Base-by-base conservation (phyloP, 305 asterid species). In the Fraxinus sp. region DNA sequence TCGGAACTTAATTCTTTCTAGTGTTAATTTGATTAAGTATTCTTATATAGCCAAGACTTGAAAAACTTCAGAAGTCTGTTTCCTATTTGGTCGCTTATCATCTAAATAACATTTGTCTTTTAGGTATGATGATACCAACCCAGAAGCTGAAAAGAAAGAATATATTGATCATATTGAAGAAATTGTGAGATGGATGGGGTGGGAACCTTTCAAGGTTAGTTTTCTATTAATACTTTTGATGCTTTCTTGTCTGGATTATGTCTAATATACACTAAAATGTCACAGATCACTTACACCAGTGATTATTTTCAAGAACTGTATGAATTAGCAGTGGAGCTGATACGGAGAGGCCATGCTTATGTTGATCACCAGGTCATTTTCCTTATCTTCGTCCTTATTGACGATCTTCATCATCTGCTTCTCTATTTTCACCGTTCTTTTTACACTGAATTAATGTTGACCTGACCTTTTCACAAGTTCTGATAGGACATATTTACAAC, bases 121-220 rank as follows among this genome's bases (percentile, higher is more conserved):
- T 83, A 96, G 98, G 87, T 96, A 81, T 81, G 98, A 96, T 87
- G 98, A 94, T 84, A 94, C 98, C 80, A 94, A 93, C 83, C 98
- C 98, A n/a, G 98, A 96, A 90, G 98, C 99, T 85, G 98, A 96
- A 83, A 96, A 94, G 87, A 90, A 89, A 83, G 98, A 94, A 86
- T 96, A 94, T 77, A 94, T 94, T 10, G 93, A 96, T 87, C 98
- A 94, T 81, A 95, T 94, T 78, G 87, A 90, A 89, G 98, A 95
- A 88, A 94, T 95, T 85, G 99, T 93, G 78, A 82, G 93, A 66
- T 94, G 99, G 98, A 94, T 94, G 97, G 99, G 98, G 81, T 96
- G 99, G 99, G 90, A 92, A 83, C 97, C 99, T 80, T 94, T 90
- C 84, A 93, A 94, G 98, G 98, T 96, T 41, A 77, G 37, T 78